Percentiles rank a stretch among this genome's conserved stretches.
phyloP scores from a whole-genome alignment of 768 basidiomycete genomes.

The Lanmaoa pseudosensibilis region DNA sequence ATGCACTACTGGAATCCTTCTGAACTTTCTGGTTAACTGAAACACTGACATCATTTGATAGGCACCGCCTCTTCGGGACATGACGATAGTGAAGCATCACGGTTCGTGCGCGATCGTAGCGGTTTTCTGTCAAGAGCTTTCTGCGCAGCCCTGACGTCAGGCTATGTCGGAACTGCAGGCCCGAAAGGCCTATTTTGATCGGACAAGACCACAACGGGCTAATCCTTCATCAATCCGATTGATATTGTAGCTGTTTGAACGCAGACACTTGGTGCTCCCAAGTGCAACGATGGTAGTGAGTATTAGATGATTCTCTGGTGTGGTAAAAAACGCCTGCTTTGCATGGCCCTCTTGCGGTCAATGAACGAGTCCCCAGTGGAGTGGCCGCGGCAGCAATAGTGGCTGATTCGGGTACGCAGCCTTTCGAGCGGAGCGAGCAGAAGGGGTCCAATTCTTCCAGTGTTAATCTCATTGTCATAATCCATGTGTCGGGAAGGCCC shows the following conservation, averaged over 20 bases:
- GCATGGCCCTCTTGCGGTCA: background rate
- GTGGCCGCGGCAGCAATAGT: slow-evolving; percentile 13
- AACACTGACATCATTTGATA: slow-evolving; percentile 27
- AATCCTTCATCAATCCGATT: background rate
- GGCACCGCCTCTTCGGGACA: slow-evolving; percentile 14
- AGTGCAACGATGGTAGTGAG: background rate
- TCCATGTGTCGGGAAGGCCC: no score
- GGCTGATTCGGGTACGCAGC: background rate
- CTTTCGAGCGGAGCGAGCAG: slow-evolving; percentile 13
- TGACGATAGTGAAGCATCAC: slow-evolving; percentile 8
- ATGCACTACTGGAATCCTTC: slow-evolving; percentile 11
- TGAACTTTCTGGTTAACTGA: slow-evolving; percentile 13
- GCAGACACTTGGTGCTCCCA: background rate
- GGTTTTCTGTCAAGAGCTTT: slow-evolving; percentile 17
- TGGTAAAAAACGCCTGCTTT: background rate
- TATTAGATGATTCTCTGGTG: background rate
- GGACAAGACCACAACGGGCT: background rate
- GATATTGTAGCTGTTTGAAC: background rate
- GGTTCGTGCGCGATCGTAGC: slow-evolving; percentile 7
- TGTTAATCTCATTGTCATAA: background rate
- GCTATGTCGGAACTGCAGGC: slow-evolving; percentile 1
- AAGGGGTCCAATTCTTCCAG: background rate
- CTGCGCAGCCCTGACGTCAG: slow-evolving; percentile 30
- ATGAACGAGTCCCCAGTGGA: background rate
- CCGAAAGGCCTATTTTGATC: background rate